These are phyloP conservation scores for Penicillium capsulatum DNA, from an alignment of 2,329 filamentous ascomycete genomes.

Conservation along the genomic window DNA sequence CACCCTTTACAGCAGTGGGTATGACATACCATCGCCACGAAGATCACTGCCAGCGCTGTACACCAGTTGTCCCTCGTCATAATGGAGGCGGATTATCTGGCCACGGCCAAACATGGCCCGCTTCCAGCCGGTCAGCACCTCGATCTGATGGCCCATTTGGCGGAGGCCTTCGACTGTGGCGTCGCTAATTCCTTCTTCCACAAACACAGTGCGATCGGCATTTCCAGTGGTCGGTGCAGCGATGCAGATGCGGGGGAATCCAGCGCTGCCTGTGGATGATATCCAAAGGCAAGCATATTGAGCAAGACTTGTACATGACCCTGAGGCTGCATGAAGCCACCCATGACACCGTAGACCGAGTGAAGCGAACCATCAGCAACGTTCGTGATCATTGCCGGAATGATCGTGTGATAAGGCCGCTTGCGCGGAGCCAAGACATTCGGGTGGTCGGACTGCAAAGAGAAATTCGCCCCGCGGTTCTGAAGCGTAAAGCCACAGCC, in stretches of 20 bases:
- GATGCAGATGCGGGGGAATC: slow-evolving; percentile 92
- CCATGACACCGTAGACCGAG: slow-evolving; percentile 92
- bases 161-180: slow-evolving; percentile 18
- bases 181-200: slow-evolving; percentile 23
- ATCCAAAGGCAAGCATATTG: slow-evolving; percentile 77
- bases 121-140: slow-evolving; percentile 20
- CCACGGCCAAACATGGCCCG: slow-evolving; percentile 22
- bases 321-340: slow-evolving; percentile 97
- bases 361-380: slow-evolving; percentile 68
- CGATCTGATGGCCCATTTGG: slow-evolving; percentile 19
- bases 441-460: slow-evolving; percentile 63
- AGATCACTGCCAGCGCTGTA: slow-evolving; percentile 89
- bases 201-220: slow-evolving; percentile 18
- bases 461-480: slow-evolving; percentile 87
- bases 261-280: slow-evolving; percentile 80
- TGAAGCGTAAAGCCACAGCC: slow-evolving; percentile 92
- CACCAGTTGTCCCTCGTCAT: slow-evolving; percentile 69
- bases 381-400: slow-evolving; percentile 85
- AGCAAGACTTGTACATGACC: slow-evolving; percentile 90
- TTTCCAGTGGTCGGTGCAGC: slow-evolving; percentile 61
- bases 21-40: slow-evolving; percentile 74
- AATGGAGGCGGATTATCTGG: slow-evolving; percentile 46
- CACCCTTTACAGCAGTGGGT: slow-evolving; percentile 48
- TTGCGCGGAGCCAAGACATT: slow-evolving; percentile 78
- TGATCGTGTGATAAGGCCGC: slow-evolving; percentile 95